Evolutionary conservation across 768 basidiomycete species (phyloP).

Genomic region (Podaxis rugospora): DNA sequence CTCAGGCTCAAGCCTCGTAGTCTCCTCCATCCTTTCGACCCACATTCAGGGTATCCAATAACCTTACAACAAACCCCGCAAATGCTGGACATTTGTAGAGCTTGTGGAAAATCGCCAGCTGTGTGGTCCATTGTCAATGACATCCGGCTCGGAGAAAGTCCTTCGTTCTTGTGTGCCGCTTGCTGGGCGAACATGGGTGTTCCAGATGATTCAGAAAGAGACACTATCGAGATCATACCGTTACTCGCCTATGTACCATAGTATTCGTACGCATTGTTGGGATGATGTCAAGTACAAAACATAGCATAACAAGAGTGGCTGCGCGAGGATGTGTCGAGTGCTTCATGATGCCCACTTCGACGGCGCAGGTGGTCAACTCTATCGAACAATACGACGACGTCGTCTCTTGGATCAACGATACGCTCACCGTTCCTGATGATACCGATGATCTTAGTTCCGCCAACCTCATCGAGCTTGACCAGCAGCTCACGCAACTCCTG

Average conservation of each 20-base stretch:
- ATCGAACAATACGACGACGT: slow-evolving; percentile 60
- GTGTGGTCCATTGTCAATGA: slow-evolving; percentile 66
- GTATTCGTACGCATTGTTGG: background rate
- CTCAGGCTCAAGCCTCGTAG: slow-evolving; percentile 30
- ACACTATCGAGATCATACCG: slow-evolving; percentile 6
- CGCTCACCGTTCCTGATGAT: slow-evolving; percentile 36
- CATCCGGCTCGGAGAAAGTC: slow-evolving; percentile 71
- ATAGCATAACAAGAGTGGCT: too few relatives aligned
- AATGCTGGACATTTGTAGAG: slow-evolving; percentile 59
- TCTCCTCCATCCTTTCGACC: slow-evolving; percentile 55
- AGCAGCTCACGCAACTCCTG: slow-evolving; percentile 69
- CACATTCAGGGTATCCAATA: slow-evolving; percentile 56
- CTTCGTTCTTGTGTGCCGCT: slow-evolving; percentile 64
- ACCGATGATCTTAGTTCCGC: slow-evolving; percentile 21
- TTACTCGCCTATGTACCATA: slow-evolving; percentile 2
- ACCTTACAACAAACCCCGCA: slow-evolving; percentile 62
- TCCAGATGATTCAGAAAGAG: slow-evolving; percentile 21
- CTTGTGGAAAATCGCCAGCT: slow-evolving; percentile 68
- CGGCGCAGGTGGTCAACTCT: slow-evolving; percentile 45
- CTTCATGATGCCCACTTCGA: slow-evolving; percentile 19
- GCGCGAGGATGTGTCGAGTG: background rate
- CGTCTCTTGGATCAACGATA: slow-evolving; percentile 69
- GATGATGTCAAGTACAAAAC: background rate
- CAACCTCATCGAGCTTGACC: slow-evolving; percentile 60
- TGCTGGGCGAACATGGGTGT: slow-evolving; percentile 77